Base-by-base conservation (phyloP, 2,329 filamentous ascomycete genomes). In the Phialocephala sp. region DNA sequence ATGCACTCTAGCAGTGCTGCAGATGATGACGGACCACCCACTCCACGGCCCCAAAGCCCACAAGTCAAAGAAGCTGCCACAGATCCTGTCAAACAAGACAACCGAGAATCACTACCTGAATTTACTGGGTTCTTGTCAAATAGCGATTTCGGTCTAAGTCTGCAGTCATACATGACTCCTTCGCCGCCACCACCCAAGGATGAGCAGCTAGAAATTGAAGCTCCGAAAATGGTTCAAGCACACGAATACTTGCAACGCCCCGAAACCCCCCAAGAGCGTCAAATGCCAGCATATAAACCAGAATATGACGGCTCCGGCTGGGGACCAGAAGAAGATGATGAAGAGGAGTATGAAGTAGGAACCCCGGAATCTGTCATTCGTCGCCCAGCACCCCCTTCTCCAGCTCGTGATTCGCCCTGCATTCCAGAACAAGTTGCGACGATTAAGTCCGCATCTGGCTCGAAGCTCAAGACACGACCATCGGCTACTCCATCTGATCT, bases 341-440 rank as follows among this genome's bases (percentile, higher is more conserved):
- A 32, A 32, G 27, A 79, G 20, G 27, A 79, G 20, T 73, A 76
- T 2, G 89, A 90, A 68, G 87, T 88, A 11, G 86, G 88, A 39
- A 96, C 93, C 8, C 94, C 94, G 15, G 91, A 93, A 59, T 98
- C 94, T 8, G 94, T 98, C 24, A 94, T 97, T 69, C 91, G 92
- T 68, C 91, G 94, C 73, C 87, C 89, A 1, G 77, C 92, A 57
- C 72, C 72, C 11, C 69, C 71, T 47, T 71, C 72, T 20, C 71
- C 76, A 58, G 60, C 74, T 37, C 68, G 72, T 18, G 76, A 77
- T 8, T 86, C 87, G 0, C 87, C 88, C 1, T 83, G 83, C 41
- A 87, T 98, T 65, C 93, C 94, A 1, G 93, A 97, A 72, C 87
- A 89, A 56, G 81, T 92, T 57, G 93, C 94, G 4, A 97, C 94